phyloP scores from a whole-genome alignment of 129 eudicot genomes.

The Tanacetum coccineum region DNA sequence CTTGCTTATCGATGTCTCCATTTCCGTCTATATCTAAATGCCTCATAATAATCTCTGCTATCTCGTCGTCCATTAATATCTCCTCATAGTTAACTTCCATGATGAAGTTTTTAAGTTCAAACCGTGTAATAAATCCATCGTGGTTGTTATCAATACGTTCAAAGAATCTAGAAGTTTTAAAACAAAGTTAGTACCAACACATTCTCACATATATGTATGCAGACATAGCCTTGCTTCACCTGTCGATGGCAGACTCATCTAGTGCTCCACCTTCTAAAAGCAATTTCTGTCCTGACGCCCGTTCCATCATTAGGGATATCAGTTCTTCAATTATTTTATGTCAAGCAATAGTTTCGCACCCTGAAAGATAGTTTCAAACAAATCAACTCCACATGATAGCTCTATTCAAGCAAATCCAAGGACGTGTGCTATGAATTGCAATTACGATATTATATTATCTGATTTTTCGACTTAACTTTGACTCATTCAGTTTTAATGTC shows the following conservation, averaged over 20 bases:
- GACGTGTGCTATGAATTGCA: too few relatives aligned
- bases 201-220: not conserved
- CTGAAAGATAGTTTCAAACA: constrained; percentile 5
- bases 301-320: constrained; percentile 33
- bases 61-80: constrained; percentile 44
- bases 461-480: too few relatives aligned
- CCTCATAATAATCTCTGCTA: constrained; percentile 47
- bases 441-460: not conserved
- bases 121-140: constrained; percentile 37
- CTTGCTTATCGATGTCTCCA: constrained; percentile 46
- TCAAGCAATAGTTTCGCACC: constrained; percentile 32
- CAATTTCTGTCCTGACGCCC: constrained; percentile 31
- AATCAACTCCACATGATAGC: not conserved
- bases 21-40: constrained; percentile 61
- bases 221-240: not conserved
- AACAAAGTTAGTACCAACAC: not conserved
- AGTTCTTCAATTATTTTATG: constrained; percentile 29
- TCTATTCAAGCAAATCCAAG: not conserved
- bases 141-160: constrained; percentile 46
- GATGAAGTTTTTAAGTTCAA: constrained; percentile 45
- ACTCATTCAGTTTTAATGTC: too few relatives aligned
- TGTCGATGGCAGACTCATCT: constrained; percentile 32
- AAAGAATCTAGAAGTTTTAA: constrained; percentile 36
- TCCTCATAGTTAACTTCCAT: constrained; percentile 40
- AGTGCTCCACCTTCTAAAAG: constrained; percentile 26